Evolutionary conservation across 2,329 filamentous ascomycete species (phyloP), one percentile per base, ranked within the genome.

Genomic region (Thielaviopsis musarum): DNA sequence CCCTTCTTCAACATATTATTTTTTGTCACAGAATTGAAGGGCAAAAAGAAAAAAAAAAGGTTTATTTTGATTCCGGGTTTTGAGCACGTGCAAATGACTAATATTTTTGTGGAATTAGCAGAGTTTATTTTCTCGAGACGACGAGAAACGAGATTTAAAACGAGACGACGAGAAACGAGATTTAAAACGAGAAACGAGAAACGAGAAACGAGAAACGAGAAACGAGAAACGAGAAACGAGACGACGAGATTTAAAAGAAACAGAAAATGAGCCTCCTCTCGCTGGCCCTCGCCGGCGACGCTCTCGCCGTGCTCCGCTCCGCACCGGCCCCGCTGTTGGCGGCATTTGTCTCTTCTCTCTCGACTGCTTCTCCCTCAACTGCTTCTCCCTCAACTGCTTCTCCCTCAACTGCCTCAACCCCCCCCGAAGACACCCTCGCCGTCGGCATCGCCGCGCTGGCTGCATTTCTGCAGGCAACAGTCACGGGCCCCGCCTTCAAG

Each of bases 401-500:
- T 24, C 22, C 52, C 38, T 17, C 19, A 5, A 13, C 17, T 30
- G 1, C 21, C 54, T 19, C 19, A 6, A 45, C 30, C 9, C n/a
- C 28, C 13, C 26, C 49, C 10, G 53, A 60, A 15, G 62, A 66
- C 7, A 54, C 38, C 6, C 63, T 82, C 58, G 73, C 80, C 52
- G 73, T 86, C 38, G 87, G 82, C 10, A 73, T 88, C 54, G 83
- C 85, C 1, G 80, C 85, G 1, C 76, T 95, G 12, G 79, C 88
- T 66, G 81, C 84, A 12, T 96, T 95, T 68, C 71, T 95, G 17
- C 91, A 96, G 69, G 82, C 83, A 0, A 95, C 89, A 68, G 87
- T 94, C 58, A 95, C 91, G 3, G 91, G 91, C 0, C 91, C 91
- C 0, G 84, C 89, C 0, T 74, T 95, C n/a, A 57, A 59, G 22